These are phyloP conservation scores for Calonectria naviculata DNA, from an alignment of 2,329 filamentous ascomycete species.

Conservation along the genomic window DNA sequence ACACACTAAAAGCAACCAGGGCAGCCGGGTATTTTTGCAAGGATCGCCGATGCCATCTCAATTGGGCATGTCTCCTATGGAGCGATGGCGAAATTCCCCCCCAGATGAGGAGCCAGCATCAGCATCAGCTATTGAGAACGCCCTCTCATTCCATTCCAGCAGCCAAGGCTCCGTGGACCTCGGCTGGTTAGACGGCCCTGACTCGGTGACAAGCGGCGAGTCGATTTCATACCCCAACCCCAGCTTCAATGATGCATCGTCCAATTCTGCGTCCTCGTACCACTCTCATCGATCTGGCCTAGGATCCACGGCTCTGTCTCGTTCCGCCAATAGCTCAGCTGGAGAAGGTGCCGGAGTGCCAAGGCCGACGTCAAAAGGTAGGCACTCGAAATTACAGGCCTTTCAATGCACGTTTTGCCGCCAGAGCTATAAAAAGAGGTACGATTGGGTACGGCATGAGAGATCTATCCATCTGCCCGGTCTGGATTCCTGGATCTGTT, in stretches of 20 bases:
- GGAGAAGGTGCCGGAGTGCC: constrained; percentile 25
- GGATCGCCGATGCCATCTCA: constrained; percentile 57
- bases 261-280: constrained; percentile 43
- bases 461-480: constrained; percentile 59
- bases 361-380: constrained; percentile 23
- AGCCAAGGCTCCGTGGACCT: constrained; percentile 29
- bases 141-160: constrained; percentile 34
- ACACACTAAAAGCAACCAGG: constrained; percentile 40
- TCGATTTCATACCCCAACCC: constrained; percentile 37
- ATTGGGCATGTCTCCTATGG: constrained; percentile 56
- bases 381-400: constrained; percentile 29
- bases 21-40: constrained; percentile 42
- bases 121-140: constrained; percentile 50
- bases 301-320: constrained; percentile 27
- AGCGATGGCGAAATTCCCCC: constrained; percentile 54
- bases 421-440: constrained; percentile 52
- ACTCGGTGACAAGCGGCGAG: constrained; percentile 45
- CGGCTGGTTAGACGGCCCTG: constrained; percentile 41
- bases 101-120: constrained; percentile 57
- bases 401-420: constrained; percentile 53
- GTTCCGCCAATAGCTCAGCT: constrained; percentile 35
- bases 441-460: constrained; percentile 60
- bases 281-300: constrained; percentile 32
- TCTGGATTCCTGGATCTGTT: constrained; percentile 61
- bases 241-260: constrained; percentile 33